phyloP scores from a whole-genome alignment of 305 asterid species.

The Fraxinus ornus region DNA sequence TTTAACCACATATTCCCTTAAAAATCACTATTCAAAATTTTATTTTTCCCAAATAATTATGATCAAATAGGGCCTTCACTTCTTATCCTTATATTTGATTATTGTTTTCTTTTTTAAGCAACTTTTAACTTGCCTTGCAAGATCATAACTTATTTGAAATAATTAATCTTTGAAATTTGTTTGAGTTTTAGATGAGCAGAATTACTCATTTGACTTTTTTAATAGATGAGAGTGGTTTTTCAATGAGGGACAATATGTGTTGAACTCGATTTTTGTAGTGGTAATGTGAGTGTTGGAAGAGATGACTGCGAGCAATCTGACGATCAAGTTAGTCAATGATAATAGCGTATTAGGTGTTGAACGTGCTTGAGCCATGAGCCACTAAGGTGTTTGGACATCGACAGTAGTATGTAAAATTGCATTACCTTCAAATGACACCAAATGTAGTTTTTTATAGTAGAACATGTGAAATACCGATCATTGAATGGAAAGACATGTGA shows the following conservation, averaged over 20 bases:
- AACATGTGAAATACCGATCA: not conserved
- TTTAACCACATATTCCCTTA: too few species aligned
- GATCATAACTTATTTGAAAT: not conserved
- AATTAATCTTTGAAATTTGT: not conserved
- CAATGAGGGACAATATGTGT: too few species aligned
- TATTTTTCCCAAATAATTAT: too few species aligned
- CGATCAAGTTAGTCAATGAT: not conserved
- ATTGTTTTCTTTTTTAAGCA: not conserved
- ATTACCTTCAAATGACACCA: too few species aligned
- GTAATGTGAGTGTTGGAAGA: not conserved
- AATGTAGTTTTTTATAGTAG: too few species aligned
- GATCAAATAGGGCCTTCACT: too few species aligned
- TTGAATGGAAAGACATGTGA: too few species aligned
- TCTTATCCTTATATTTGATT: not conserved
- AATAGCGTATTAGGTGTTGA: not conserved
- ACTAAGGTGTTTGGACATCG: not conserved
- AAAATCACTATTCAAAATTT: too few species aligned
- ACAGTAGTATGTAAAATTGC: not conserved
- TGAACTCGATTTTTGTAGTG: not conserved
- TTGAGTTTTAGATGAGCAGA: not conserved
- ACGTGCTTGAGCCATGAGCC: not conserved
- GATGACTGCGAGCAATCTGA: too few species aligned
- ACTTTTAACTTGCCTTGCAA: not conserved
- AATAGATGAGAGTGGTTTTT: too few species aligned
- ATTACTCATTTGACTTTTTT: too few species aligned